A percentile compares a stretch with the other conserved stretches of the same genome.
Evolutionary conservation across 306 rosid species (phyloP).

Genomic region (Canavalia gladiata): DNA sequence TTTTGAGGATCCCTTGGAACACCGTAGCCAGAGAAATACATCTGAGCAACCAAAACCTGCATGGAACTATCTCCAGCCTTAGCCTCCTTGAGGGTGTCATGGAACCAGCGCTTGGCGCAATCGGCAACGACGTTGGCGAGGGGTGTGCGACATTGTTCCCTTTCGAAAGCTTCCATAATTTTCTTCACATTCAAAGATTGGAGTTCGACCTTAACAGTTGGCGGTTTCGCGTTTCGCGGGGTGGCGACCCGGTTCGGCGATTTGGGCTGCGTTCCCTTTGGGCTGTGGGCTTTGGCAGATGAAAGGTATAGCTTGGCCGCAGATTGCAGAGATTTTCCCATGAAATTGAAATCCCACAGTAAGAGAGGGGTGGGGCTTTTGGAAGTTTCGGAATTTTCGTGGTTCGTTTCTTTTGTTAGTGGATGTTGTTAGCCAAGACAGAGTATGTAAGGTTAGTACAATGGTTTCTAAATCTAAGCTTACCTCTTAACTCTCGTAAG

Average conservation of each 20-base stretch:
- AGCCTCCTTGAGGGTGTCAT: slow-evolving; percentile 84
- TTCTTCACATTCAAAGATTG: slow-evolving; percentile 34
- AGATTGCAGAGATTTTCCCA: slow-evolving; percentile 79
- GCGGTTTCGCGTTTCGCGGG: slow-evolving; percentile 45
- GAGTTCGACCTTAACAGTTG: slow-evolving; percentile 49
- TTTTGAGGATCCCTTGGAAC: slow-evolving; percentile 66
- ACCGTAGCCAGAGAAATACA: slow-evolving; percentile 85
- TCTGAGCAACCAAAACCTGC: slow-evolving; percentile 84
- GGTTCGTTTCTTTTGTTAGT: background rate
- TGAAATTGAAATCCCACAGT: background rate
- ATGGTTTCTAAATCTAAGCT: no score
- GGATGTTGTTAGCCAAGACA: background rate
- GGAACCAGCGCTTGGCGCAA: slow-evolving; percentile 85
- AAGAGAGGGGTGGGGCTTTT: background rate
- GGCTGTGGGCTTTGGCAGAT: slow-evolving; percentile 52
- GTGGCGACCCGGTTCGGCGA: slow-evolving; percentile 52
- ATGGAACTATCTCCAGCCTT: slow-evolving; percentile 69
- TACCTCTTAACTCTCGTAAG: no score
- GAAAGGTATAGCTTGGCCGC: slow-evolving; percentile 60
- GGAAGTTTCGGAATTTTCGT: background rate
- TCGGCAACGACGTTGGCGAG: slow-evolving; percentile 77
- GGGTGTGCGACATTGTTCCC: slow-evolving; percentile 57
- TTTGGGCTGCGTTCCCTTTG: slow-evolving; percentile 49
- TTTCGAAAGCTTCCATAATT: slow-evolving; percentile 55
- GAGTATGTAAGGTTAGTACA: no score